Percentiles rank a stretch among this genome's conserved stretches.
Conservation (phyloP, 2,329 filamentous ascomycete genomes). For the Amauroascus verrucosus region DNA sequence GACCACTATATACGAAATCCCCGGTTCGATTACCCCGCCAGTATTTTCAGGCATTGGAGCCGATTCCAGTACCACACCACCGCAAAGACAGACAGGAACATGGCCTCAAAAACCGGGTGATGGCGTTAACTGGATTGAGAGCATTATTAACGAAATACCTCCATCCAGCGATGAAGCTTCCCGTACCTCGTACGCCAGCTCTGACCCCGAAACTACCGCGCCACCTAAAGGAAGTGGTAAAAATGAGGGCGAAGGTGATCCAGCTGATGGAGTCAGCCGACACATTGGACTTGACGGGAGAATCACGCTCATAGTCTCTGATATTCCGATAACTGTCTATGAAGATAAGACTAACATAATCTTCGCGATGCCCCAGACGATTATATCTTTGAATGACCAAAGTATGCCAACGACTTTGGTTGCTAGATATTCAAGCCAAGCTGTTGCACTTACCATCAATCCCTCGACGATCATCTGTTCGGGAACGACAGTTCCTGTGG, state of each 20-base stretch:
- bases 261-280: background rate
- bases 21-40: slow-evolving; percentile 6
- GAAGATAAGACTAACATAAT: background rate
- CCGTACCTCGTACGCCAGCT: background rate
- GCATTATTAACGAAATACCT: background rate
- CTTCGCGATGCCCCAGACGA: background rate
- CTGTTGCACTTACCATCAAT: slow-evolving; percentile 10
- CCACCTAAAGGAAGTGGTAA: background rate
- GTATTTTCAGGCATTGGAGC: slow-evolving; percentile 1
- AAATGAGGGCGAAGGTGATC: background rate
- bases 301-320: slow-evolving; percentile 7
- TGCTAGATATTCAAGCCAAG: background rate
- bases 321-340: slow-evolving; percentile 9
- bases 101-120: background rate
- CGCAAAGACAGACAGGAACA: background rate
- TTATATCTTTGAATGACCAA: slow-evolving; percentile 6
- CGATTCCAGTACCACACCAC: background rate
- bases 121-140: background rate
- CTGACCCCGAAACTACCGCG: background rate
- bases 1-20: slow-evolving; percentile 11
- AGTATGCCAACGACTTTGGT: slow-evolving; percentile 8
- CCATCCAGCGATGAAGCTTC: background rate
- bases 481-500: slow-evolving; percentile 6
- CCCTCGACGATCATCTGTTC: slow-evolving; percentile 11
- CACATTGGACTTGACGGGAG: background rate